Evolutionary conservation across 208 protist genomes (phyloP).

Genomic region (Wallacemonas collosoma): DNA sequence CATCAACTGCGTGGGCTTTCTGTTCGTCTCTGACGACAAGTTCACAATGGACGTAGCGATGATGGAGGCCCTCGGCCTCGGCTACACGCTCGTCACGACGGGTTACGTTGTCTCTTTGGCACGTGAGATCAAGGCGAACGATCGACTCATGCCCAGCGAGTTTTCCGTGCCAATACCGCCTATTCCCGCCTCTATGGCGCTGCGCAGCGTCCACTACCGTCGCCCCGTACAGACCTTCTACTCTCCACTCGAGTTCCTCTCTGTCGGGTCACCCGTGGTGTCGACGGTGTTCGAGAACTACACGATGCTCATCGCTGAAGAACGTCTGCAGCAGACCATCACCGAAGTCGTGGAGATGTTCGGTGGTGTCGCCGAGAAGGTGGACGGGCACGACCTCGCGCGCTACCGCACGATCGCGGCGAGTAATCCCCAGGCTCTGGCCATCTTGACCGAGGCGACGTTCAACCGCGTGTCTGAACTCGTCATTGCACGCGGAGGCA

Average conservation of each 20-base stretch:
- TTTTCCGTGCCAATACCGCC: conserved; percentile 47
- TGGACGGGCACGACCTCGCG: conserved; percentile 21
- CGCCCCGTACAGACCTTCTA: conserved; percentile 60
- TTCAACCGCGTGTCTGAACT: conserved; percentile 38
- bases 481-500: conserved; percentile 29
- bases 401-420: conserved; percentile 16
- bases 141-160: conserved; percentile 36
- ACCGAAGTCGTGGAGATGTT: conserved; percentile 33
- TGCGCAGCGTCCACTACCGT: conserved; percentile 56
- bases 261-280: conserved; percentile 30
- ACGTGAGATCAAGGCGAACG: conserved; percentile 28
- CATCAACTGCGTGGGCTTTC: conserved; percentile 57
- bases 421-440: conserved; percentile 12
- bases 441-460: conserved; percentile 13
- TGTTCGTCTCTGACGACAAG: conserved; percentile 58
- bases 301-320: conserved; percentile 51
- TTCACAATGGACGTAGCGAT: conserved; percentile 56
- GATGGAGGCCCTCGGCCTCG: conserved; percentile 56
- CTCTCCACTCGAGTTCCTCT: conserved; percentile 53
- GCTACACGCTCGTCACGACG: conserved; percentile 73
- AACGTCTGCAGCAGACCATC: conserved; percentile 26
- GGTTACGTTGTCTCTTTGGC: conserved; percentile 44
- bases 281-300: conserved; percentile 38
- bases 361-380: conserved; percentile 33
- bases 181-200: conserved; percentile 31